Evolutionary conservation across 176 grass and related monocot genomes (phyloP), one percentile per base, ranked within the genome.

Genomic region (Bolboschoenus planiculmis): DNA sequence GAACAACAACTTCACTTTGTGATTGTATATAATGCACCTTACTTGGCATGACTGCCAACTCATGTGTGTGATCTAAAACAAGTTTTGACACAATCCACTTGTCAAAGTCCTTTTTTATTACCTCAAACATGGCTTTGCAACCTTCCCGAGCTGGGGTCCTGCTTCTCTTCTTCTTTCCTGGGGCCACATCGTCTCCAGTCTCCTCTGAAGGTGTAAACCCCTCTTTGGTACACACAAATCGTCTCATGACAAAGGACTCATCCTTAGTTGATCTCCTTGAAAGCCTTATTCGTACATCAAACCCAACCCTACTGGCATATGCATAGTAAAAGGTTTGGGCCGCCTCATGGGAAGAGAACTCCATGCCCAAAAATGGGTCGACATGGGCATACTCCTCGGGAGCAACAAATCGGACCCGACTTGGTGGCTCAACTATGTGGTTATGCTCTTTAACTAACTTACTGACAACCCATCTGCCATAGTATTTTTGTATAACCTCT

Each of bases 1-100:
- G 91, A 79, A 93, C 84, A 59, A 93, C 91, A 18, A 90, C 91
- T 74, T 93, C 86, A 74, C 78, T 90, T 39, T 93, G 84, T 4
- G 88, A 88, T 44, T 90, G 91, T 81, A 90, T 93, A 84, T 93
- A 93, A 68, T 88, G 91, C 54, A 93, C 88, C 72, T 93, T 93
- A 85, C 70, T 90, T 82, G 80, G 74, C 83, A 85, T 83, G 61
- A 83, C 60, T 2, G 77, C 68, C 76, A 93, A 87, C 84, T 90
- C 91, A 93, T 93, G 88, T 54, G 91, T 90, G 79, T 87, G 88
- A 34, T 85, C 84, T 58, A 90, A 85, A 34, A 88, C 86, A 86
- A 93, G 88, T 82, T 93, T 93, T 53, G 91, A 90, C 83, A 88
- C 88, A 50, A 90, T 80, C 88, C 91, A 93, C 78, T 86, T 90